Base-by-base conservation (phyloP, 352 stramenopile genomes). In the Globisporangium sylvaticum region DNA sequence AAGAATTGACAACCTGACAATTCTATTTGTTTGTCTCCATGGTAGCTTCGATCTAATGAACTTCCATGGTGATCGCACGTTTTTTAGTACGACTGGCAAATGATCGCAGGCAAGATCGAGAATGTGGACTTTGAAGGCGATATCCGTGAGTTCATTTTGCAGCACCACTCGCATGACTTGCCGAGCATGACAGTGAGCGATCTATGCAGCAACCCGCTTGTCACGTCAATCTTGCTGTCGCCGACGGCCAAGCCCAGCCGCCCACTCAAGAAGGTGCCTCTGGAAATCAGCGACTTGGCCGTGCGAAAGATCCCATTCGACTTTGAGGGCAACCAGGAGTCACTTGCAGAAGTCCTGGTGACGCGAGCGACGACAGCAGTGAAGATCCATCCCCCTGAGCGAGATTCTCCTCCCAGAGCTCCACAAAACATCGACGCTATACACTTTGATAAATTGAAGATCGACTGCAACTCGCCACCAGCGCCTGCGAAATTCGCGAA, bases 41-140 rank as follows among this genome's bases (percentile, higher is more conserved):
- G 2, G 2, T 7, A n/a, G 42, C 15, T 9, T 6, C 3, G 42
- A 24, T 50, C 42, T 50, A 9, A 50, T 50, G 42, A 2, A 4
- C 12, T 12, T 50, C 20, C 18, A 20, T 7, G 0, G 2, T 24
- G 4, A 25, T 25, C 46, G 24, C 32, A 27, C 31, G 3, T 37
- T 44, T 44, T 25, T 7, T 61, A 94, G 87, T 95, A 95, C 62
- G 87, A 95, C 32, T 95, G 85, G 84, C 87, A 95, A 58, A 89
- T 92, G 64, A 75, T 89, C 58, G 83, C 85, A 7, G 73, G 69
- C 37, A 87, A 84, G 56, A 83, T 95, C 48, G 85, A 94, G 54
- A 83, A 75, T 54, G 79, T 94, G 18, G 76, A 92, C 65, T 78
- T 84, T 32, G 82, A 93, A 69, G 68, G 68, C 32, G 81, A 94